A percentile compares a stretch with the other conserved stretches of the same genome.
These are phyloP conservation scores for Lactarius deliciosus DNA, from an alignment of 768 basidiomycete species.

Conservation along the genomic window DNA sequence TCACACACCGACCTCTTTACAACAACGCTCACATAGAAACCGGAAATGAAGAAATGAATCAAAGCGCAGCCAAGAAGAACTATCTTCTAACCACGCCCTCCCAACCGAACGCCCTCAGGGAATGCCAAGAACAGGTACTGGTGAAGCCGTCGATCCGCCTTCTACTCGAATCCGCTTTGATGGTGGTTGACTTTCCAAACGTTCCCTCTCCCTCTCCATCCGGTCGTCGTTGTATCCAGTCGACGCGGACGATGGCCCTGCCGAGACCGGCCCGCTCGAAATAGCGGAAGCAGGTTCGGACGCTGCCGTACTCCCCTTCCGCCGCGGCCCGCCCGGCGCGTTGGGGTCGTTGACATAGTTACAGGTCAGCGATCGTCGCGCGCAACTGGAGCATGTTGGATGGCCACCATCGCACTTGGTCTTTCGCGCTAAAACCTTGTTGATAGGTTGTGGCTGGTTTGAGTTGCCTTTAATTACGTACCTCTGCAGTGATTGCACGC, in stretches of 20 bases:
- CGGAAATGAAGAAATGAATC: neutral
- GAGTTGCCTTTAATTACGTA: constrained; percentile 38
- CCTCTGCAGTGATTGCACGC: constrained; percentile 90
- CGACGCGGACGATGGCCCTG: constrained; percentile 27
- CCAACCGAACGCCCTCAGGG: constrained; percentile 10
- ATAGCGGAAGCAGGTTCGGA: constrained; percentile 30
- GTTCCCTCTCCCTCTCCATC: constrained; percentile 21
- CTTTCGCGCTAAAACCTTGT: constrained; percentile 62
- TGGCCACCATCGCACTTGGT: constrained; percentile 88
- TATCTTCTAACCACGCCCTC: neutral
- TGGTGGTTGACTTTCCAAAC: constrained; percentile 22
- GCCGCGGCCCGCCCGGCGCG: constrained; percentile 28
- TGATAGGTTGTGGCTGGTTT: constrained; percentile 5
- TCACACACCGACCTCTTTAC: neutral
- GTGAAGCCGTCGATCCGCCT: constrained; percentile 24
- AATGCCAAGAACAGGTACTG: constrained; percentile 28
- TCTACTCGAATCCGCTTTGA: constrained; percentile 31
- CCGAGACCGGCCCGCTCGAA: constrained; percentile 34
- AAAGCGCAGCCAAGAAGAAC: neutral
- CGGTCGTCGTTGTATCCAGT: constrained; percentile 26
- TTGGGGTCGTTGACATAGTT: constrained; percentile 72
- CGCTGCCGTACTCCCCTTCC: constrained; percentile 30
- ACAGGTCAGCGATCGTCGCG: constrained; percentile 71
- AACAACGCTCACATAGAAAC: constrained; percentile 5
- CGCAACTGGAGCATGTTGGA: constrained; percentile 81